Evolutionary conservation across 768 basidiomycete species (phyloP), one percentile per base, ranked within the genome.

Genomic region (Termitomyces sp.): DNA sequence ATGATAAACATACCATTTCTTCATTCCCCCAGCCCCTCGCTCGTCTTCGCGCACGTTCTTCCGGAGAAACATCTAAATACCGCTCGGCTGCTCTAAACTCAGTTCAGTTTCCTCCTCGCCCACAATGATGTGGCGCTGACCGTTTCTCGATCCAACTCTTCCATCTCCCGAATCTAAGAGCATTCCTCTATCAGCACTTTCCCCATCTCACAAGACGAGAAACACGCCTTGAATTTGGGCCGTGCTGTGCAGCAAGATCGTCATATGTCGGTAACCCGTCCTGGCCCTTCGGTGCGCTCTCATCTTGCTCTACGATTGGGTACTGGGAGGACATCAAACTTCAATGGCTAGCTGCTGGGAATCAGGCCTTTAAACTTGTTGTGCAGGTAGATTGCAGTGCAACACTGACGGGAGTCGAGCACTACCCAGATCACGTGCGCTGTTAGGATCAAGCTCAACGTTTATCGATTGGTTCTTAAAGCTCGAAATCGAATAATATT

Each of bases 71-170:
- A 61, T 88, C 87, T 21, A 73, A 71, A 67, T 91, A 91, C 37
- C 91, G 80, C 63, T 92, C 91, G n/a, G 90, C 89, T 16, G 91
- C 91, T 70, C 91, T 93, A 61, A 54, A 16, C 32, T 5, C 40
- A 45, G 14, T 56, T 58, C 55, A 53, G 19, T 40, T 41, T 34
- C 39, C 23, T 46, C 50, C n/a, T 12, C 35, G n/a, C 55, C 30
- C 30, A 23, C 16, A 48, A 8, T 52, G 5, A 27, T 47, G n/a
- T 40, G 35, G 35, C 59, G n/a, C 72, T 48, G 61, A 86, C 90
- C 91, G 80, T 70, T 93, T 94, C 74, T 94, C 91, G 55, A 94
- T 88, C 91, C 91, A 94, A 6, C 84, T 83, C 66, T 79, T 81
- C 91, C 91, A 94, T 56, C 91, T 76, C 19, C 91, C 91, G 63